These are phyloP conservation scores for Ophiostoma himal-ulmi DNA, from an alignment of 2,329 filamentous ascomycete species.

Conservation along the genomic window DNA sequence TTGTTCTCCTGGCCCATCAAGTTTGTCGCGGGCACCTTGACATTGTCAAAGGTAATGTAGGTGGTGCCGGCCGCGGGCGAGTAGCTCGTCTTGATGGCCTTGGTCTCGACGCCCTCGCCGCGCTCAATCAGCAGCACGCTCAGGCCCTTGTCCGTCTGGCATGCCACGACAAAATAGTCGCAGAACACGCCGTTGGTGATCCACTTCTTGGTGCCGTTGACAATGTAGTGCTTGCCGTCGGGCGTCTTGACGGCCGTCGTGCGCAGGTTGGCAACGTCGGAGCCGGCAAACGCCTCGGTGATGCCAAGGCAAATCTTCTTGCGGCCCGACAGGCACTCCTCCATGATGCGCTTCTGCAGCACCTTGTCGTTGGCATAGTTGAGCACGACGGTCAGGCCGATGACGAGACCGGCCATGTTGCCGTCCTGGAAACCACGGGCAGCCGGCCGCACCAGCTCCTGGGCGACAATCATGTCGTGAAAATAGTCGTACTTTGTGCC, in stretches of 20 bases:
- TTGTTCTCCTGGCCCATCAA: constrained; percentile 78
- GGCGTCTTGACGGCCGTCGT: constrained; percentile 72
- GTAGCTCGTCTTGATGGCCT: constrained; percentile 74
- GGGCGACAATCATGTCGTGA: constrained; percentile 69
- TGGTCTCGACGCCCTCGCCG: constrained; percentile 68
- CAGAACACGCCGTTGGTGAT: constrained; percentile 62
- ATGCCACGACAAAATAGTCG: constrained; percentile 79
- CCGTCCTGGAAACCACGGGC: constrained; percentile 80
- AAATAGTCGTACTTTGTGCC: constrained; percentile 84
- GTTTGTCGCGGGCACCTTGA: constrained; percentile 75
- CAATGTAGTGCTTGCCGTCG: constrained; percentile 66
- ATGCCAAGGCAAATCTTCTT: constrained; percentile 88
- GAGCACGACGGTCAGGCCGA: constrained; percentile 71
- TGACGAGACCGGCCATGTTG: constrained; percentile 81
- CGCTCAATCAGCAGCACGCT: constrained; percentile 70
- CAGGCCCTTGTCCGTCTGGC: constrained; percentile 72
- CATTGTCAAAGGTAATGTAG: constrained; percentile 77
- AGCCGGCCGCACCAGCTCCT: constrained; percentile 66
- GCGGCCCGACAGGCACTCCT: constrained; percentile 69
- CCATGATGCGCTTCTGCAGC: constrained; percentile 60
- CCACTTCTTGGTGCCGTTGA: constrained; percentile 77
- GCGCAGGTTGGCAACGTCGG: constrained; percentile 71
- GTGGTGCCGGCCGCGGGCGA: constrained; percentile 72
- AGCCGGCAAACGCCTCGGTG: constrained; percentile 81
- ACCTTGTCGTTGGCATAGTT: constrained; percentile 67